Percentiles rank a stretch among this genome's conserved stretches.
These are phyloP conservation scores for Ophidiomyces ophidiicola DNA, from an alignment of 2,329 filamentous ascomycete species.

Conservation along the genomic window DNA sequence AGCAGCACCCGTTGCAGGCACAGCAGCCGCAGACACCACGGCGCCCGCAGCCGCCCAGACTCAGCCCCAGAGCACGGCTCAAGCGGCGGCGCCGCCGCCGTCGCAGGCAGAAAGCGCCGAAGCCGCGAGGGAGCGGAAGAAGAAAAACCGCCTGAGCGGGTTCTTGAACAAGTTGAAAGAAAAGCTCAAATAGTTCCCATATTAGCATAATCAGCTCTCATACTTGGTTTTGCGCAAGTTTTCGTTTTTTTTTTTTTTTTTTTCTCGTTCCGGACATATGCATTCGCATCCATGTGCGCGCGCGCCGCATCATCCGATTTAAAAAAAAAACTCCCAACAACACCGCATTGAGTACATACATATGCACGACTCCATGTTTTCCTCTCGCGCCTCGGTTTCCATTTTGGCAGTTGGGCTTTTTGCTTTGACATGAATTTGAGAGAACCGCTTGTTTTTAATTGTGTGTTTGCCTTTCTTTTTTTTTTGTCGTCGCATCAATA, in stretches of 20 bases:
- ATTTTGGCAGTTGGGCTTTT: too few relatives aligned
- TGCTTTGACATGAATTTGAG: too few relatives aligned
- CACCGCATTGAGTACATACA: too few relatives aligned
- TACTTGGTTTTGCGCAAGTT: conserved; percentile 1
- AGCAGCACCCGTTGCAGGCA: conserved; percentile 14
- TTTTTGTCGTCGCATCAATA: conserved; percentile 2
- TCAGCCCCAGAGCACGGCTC: conserved; percentile 16
- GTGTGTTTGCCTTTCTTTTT: too few relatives aligned
- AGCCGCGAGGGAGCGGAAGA: conserved; percentile 46
- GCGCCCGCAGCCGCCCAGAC: conserved; percentile 10
- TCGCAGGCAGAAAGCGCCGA: conserved; percentile 19
- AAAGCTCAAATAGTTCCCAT: conserved; percentile 35
- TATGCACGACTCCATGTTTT: too few relatives aligned
- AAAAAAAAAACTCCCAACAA: too few relatives aligned
- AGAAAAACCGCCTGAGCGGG: conserved; percentile 52
- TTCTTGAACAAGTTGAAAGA: conserved; percentile 48
- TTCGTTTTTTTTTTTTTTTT: conserved; percentile 4
- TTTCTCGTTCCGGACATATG: too few relatives aligned
- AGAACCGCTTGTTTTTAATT: too few relatives aligned
- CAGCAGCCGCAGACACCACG: conserved; percentile 15
- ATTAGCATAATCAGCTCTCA: not conserved
- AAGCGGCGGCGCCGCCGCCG: conserved; percentile 14
- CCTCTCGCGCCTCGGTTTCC: too few relatives aligned
- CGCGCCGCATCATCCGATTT: too few relatives aligned
- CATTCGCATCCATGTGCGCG: too few relatives aligned